These are phyloP conservation scores for Leishmania martiniquensis DNA, from an alignment of 208 protist species.

Conservation along the genomic window DNA sequence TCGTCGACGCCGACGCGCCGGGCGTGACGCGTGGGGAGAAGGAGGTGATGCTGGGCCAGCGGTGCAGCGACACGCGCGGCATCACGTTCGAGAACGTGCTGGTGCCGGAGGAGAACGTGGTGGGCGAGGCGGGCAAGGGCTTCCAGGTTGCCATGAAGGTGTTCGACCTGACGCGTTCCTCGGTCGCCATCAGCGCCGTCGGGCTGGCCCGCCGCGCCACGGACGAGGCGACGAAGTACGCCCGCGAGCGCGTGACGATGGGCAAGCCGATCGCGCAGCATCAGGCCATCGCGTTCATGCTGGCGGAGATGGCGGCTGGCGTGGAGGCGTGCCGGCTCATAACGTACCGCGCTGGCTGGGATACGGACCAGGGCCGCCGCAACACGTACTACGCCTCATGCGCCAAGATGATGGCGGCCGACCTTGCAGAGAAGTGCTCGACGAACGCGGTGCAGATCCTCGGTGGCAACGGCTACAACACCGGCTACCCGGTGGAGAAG, in stretches of 20 bases:
- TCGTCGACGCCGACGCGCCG: constrained; percentile 88
- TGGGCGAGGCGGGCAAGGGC: constrained; percentile 75
- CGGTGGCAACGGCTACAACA: constrained; percentile 93
- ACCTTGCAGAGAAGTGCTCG: constrained; percentile 77
- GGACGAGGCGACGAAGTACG: constrained; percentile 80
- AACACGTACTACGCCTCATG: constrained; percentile 91
- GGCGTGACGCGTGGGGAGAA: constrained; percentile 80
- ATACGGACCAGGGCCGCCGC: constrained; percentile 79
- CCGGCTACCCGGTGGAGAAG: constrained; percentile 95
- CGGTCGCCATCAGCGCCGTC: constrained; percentile 84
- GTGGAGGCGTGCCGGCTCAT: constrained; percentile 85
- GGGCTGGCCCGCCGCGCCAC: constrained; percentile 84
- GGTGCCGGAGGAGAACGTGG: constrained; percentile 80
- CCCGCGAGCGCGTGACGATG: constrained; percentile 84
- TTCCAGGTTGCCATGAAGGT: constrained; percentile 91
- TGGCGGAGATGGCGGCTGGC: constrained; percentile 92
- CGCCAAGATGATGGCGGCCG: constrained; percentile 80
- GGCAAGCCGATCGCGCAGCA: constrained; percentile 84
- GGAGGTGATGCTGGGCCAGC: constrained; percentile 94
- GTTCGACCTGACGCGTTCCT: constrained; percentile 88
- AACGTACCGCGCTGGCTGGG: constrained; percentile 69
- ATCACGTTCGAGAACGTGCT: constrained; percentile 93
- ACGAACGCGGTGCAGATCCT: constrained; percentile 91
- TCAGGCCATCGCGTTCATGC: constrained; percentile 86
- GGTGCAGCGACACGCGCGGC: constrained; percentile 89